A percentile compares a stretch with the other conserved stretches of the same genome.
Conservation (phyloP, 257 asterid species). For the Solanum ossicruentum region DNA sequence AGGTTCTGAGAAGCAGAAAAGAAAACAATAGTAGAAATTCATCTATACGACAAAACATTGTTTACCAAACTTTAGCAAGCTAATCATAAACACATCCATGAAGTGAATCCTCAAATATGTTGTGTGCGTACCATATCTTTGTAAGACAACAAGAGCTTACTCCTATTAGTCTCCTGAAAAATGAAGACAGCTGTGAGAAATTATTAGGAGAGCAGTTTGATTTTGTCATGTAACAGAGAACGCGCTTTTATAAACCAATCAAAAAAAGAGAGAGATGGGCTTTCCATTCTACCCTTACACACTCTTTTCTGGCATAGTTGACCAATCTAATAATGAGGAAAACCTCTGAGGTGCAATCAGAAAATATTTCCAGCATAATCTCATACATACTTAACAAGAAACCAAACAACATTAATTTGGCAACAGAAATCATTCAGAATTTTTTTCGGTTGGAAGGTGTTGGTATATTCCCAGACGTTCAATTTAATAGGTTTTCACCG, state of each 20-base stretch:
- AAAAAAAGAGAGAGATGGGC: not conserved
- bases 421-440: not conserved
- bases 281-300: not conserved
- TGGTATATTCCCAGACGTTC: not conserved
- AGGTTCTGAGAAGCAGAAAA: not conserved
- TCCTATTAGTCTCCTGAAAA: constrained; percentile 40
- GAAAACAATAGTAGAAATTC: not conserved
- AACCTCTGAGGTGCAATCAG: not conserved
- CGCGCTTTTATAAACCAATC: too few relatives aligned
- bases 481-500: not conserved
- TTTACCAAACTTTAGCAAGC: not conserved
- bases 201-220: not conserved
- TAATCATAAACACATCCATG: not conserved
- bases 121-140: constrained; percentile 46
- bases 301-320: not conserved
- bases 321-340: not conserved
- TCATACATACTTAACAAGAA: not conserved
- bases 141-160: constrained; percentile 46
- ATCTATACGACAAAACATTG: not conserved
- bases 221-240: not conserved
- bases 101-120: not conserved
- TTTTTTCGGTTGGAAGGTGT: not conserved
- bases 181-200: not conserved
- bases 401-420: not conserved
- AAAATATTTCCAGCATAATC: not conserved